Percentiles rank a stretch among this genome's conserved stretches.
Conservation (phyloP, 2,329 filamentous ascomycete species). For the Hymenoscyphus fraxineus region DNA sequence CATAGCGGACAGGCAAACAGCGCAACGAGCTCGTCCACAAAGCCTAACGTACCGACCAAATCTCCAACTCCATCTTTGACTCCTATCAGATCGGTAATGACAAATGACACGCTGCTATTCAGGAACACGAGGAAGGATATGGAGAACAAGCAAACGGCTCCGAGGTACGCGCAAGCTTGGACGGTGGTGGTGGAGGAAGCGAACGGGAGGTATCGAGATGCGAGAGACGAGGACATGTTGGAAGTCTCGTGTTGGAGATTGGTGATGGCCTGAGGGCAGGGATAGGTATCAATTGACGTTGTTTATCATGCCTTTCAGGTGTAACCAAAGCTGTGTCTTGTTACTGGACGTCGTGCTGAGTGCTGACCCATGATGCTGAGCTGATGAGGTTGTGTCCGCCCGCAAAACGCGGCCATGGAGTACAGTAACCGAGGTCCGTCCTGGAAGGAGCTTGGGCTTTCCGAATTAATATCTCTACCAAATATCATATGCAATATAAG, state of each 20-base stretch:
- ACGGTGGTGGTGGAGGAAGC: slow-evolving; percentile 54
- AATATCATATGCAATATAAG: too few relatives aligned
- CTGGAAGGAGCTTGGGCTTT: too few relatives aligned
- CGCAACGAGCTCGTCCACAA: slow-evolving; percentile 78
- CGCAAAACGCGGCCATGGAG: too few relatives aligned
- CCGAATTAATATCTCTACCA: too few relatives aligned
- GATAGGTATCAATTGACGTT: slow-evolving; percentile 3
- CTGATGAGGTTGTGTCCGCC: not conserved
- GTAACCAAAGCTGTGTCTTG: not conserved
- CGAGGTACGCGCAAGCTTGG: slow-evolving; percentile 70
- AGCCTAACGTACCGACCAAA: slow-evolving; percentile 79
- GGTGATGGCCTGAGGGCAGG: not conserved
- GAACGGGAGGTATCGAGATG: slow-evolving; percentile 46
- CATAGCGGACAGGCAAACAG: slow-evolving; percentile 76
- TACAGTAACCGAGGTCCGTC: too few relatives aligned
- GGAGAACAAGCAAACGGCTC: slow-evolving; percentile 79
- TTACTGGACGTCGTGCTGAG: not conserved
- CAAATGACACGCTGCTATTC: slow-evolving; percentile 79
- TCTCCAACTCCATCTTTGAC: slow-evolving; percentile 70
- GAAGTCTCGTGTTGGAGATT: not conserved
- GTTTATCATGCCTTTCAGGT: not conserved
- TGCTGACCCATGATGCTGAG: not conserved
- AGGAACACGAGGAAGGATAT: slow-evolving; percentile 89
- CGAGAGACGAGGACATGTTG: slow-evolving; percentile 7
- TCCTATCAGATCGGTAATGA: slow-evolving; percentile 78